Percentiles rank a stretch among this genome's conserved stretches.
Conservation (phyloP, 2,329 filamentous ascomycete species). For the Myriosclerotinia scirpicola region DNA sequence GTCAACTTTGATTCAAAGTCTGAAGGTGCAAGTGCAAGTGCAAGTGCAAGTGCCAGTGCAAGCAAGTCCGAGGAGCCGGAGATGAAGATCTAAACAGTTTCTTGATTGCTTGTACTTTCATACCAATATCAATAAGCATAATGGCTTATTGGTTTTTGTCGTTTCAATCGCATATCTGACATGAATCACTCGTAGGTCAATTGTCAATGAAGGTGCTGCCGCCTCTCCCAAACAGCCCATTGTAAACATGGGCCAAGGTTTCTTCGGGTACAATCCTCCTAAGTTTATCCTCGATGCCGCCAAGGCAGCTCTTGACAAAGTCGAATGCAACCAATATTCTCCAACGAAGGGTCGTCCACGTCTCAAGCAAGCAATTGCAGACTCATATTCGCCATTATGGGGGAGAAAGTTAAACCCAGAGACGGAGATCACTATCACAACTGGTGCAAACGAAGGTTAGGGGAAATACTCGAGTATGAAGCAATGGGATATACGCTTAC, state of each 20-base stretch:
- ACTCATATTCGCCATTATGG: slow-evolving; percentile 89
- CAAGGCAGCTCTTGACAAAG: slow-evolving; percentile 81
- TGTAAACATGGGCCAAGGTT: slow-evolving; percentile 66
- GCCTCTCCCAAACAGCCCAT: slow-evolving; percentile 63
- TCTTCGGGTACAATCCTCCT: slow-evolving; percentile 93
- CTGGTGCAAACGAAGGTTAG: slow-evolving; percentile 76
- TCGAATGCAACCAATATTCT: slow-evolving; percentile 98
- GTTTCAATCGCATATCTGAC: slow-evolving; percentile 4
- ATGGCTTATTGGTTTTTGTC: neutral
- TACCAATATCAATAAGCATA: neutral
- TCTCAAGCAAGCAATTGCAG: slow-evolving; percentile 87
- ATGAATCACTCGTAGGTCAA: slow-evolving; percentile 50
- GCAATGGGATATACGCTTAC: slow-evolving; percentile 24
- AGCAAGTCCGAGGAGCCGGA: neutral
- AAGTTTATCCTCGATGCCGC: slow-evolving; percentile 88
- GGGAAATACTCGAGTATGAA: neutral
- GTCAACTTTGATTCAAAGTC: neutral
- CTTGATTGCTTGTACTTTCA: neutral
- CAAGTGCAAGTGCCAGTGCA: slow-evolving; percentile 7
- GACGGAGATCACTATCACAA: slow-evolving; percentile 92
- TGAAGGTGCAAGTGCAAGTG: neutral
- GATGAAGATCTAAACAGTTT: neutral
- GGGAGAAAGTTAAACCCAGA: slow-evolving; percentile 80
- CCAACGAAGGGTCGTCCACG: slow-evolving; percentile 91
- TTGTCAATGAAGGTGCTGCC: slow-evolving; percentile 65